Conservation (phyloP, 2,329 filamentous ascomycete genomes). For the Talaromyces sp. region DNA sequence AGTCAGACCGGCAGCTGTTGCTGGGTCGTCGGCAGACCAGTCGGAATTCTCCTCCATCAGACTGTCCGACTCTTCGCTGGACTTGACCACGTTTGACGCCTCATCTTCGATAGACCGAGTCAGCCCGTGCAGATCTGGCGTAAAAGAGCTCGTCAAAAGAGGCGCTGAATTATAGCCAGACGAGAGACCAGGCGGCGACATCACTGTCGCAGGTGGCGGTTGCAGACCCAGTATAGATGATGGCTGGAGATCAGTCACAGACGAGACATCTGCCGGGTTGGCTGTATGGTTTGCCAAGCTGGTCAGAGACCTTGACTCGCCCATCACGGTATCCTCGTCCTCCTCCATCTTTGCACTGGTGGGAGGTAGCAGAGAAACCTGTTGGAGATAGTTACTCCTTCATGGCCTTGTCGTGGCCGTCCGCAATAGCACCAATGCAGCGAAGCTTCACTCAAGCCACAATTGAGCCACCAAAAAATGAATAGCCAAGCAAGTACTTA, state of each 20-base stretch:
- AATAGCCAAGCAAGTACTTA: neutral
- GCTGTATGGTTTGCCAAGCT: neutral
- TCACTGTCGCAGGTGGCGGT: neutral
- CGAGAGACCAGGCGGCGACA: neutral
- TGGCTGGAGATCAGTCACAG: neutral
- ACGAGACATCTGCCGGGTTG: neutral
- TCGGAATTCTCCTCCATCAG: constrained; percentile 36
- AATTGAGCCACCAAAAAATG: neutral
- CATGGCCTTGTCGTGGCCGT: constrained; percentile 5
- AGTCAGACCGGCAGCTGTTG: constrained; percentile 38
- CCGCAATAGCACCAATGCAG: neutral
- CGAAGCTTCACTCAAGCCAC: neutral
- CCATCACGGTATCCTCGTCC: constrained; percentile 39
- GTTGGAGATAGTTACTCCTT: constrained; percentile 7
- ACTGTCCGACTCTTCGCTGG: constrained; percentile 24
- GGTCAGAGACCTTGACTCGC: constrained; percentile 15
- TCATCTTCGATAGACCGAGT: constrained; percentile 23
- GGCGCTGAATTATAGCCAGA: neutral
- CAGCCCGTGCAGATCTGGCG: constrained; percentile 14
- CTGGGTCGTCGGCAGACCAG: constrained; percentile 33
- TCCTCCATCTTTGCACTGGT: constrained; percentile 21
- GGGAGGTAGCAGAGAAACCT: constrained; percentile 1
- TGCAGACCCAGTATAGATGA: neutral
- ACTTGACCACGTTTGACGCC: constrained; percentile 16
- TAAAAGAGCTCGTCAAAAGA: neutral